phyloP scores from a whole-genome alignment of 2,329 filamentous ascomycete species.

The Trichophyton simii region DNA sequence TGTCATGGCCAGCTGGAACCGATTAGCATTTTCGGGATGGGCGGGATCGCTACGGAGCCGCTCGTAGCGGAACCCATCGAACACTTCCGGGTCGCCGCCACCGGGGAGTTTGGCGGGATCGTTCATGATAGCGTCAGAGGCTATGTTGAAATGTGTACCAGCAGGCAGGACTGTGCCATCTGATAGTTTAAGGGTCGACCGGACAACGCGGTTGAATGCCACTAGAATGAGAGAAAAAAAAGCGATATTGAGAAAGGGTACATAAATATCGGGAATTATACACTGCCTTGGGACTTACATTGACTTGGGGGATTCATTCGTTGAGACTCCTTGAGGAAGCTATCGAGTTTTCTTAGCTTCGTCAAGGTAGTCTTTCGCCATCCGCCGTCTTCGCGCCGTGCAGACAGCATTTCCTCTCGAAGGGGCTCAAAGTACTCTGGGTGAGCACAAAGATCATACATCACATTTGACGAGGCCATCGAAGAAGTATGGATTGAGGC shows the following conservation, averaged over 20 bases:
- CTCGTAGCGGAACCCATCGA: slow-evolving; percentile 17
- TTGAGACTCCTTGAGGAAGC: slow-evolving; percentile 17
- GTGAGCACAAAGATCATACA: slow-evolving; percentile 15
- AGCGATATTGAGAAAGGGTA: too few relatives aligned
- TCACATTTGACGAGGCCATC: slow-evolving; percentile 7
- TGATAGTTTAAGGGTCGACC: slow-evolving; percentile 13
- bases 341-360: slow-evolving; percentile 15
- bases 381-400: slow-evolving; percentile 11
- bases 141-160: slow-evolving; percentile 10
- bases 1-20: slow-evolving; percentile 15
- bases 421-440: slow-evolving; percentile 16
- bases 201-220: slow-evolving; percentile 9
- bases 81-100: slow-evolving; percentile 12
- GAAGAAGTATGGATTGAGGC: slow-evolving; percentile 14
- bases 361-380: slow-evolving; percentile 11
- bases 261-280: too few relatives aligned
- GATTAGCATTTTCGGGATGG: slow-evolving; percentile 9
- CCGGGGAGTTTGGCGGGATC: slow-evolving; percentile 10
- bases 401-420: slow-evolving; percentile 14
- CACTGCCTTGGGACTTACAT: slow-evolving; percentile 5
- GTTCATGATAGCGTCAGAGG: slow-evolving; percentile 3
- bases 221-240: too few relatives aligned
- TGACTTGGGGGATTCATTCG: slow-evolving; percentile 13
- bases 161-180: slow-evolving; percentile 14
- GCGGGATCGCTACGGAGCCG: slow-evolving; percentile 6